Conservation (phyloP, 331 rosid species). For the Quercus lobata region DNA sequence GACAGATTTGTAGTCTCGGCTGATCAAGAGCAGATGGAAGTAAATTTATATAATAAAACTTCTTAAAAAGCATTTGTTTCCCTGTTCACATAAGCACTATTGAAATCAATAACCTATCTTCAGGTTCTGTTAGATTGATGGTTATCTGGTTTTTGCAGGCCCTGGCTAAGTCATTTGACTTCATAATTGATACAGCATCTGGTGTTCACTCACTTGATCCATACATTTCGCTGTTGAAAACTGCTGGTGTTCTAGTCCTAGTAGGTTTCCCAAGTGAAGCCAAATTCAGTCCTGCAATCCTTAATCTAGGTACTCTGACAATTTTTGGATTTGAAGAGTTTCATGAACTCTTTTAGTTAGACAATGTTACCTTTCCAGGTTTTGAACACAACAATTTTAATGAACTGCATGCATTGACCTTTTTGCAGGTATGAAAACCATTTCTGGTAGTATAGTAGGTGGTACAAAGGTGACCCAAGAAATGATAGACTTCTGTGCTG, state of each 20-base stretch:
- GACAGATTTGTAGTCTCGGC: slow-evolving; percentile 73
- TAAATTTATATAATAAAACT: slow-evolving; percentile 15
- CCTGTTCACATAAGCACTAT: background rate
- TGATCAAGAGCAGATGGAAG: slow-evolving; percentile 65
- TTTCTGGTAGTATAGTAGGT: slow-evolving; percentile 62
- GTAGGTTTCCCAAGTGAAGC: slow-evolving; percentile 73
- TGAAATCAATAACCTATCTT: background rate
- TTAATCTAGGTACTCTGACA: slow-evolving; percentile 44
- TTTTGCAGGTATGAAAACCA: slow-evolving; percentile 50
- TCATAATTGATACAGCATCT: slow-evolving; percentile 77
- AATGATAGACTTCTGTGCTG: slow-evolving; percentile 76
- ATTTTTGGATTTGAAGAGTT: background rate
- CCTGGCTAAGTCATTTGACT: slow-evolving; percentile 61
- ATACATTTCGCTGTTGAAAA: slow-evolving; percentile 65
- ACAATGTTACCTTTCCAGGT: too few relatives aligned
- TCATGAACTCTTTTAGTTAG: too few relatives aligned
- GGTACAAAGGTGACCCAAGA: slow-evolving; percentile 71
- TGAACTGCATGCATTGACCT: background rate
- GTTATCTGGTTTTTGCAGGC: slow-evolving; percentile 34
- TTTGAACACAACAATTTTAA: background rate
- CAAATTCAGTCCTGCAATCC: slow-evolving; percentile 61
- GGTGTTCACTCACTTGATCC: slow-evolving; percentile 87
- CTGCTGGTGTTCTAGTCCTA: slow-evolving; percentile 50
- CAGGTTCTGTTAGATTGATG: background rate
- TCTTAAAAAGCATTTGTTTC: slow-evolving; percentile 5